Evolutionary conservation across 2,329 filamentous ascomycete genomes (phyloP).

Genomic region (Dendryphion nanum): DNA sequence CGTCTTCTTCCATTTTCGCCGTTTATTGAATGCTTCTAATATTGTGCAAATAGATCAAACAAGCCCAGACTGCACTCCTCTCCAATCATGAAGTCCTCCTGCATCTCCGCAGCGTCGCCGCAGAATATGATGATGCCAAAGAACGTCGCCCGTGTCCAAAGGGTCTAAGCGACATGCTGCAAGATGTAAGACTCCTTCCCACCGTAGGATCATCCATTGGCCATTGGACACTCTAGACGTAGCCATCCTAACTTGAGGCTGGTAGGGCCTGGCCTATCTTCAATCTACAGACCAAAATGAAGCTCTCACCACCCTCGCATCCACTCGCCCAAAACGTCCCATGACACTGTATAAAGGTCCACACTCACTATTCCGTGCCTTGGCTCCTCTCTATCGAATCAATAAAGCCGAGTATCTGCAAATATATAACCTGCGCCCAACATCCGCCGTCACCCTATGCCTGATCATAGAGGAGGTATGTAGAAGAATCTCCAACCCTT

Average conservation of each 20-base stretch:
- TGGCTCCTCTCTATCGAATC: slow-evolving; percentile 29
- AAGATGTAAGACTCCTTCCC: slow-evolving; percentile 53
- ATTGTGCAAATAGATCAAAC: slow-evolving; percentile 62
- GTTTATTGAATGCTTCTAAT: no score
- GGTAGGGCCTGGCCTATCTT: no score
- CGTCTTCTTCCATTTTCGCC: no score
- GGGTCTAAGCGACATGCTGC: slow-evolving; percentile 61
- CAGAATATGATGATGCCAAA: slow-evolving; percentile 33
- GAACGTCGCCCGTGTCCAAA: slow-evolving; percentile 36
- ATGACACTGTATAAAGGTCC: slow-evolving; percentile 36
- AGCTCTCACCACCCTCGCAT: slow-evolving; percentile 11
- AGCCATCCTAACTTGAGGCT: slow-evolving; percentile 40
- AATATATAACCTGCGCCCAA: slow-evolving; percentile 35
- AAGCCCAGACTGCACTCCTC: slow-evolving; percentile 67
- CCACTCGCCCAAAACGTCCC: slow-evolving; percentile 21
- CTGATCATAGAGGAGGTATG: slow-evolving; percentile 37
- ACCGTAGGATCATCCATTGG: no score
- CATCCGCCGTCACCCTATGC: slow-evolving; percentile 30
- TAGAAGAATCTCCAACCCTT: neutral
- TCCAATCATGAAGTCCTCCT: slow-evolving; percentile 71
- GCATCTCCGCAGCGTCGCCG: slow-evolving; percentile 32
- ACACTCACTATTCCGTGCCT: slow-evolving; percentile 27
- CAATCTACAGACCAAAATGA: slow-evolving; percentile 24
- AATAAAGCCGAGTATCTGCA: slow-evolving; percentile 41
- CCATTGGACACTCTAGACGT: neutral